phyloP scores from a whole-genome alignment of 164 flowering plant species.

The Annona squamosa region DNA sequence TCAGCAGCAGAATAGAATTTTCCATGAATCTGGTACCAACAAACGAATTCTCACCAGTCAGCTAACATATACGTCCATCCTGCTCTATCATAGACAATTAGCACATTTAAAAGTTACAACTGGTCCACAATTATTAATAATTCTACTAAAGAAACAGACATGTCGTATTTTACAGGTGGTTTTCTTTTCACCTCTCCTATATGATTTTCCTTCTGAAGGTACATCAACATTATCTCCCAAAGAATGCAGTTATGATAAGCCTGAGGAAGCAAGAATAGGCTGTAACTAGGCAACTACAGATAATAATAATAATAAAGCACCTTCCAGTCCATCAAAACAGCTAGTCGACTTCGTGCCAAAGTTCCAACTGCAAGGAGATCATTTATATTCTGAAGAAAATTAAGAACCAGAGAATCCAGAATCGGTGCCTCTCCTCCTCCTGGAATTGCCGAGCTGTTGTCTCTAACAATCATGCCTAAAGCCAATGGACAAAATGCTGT shows the following conservation, averaged over 20 bases:
- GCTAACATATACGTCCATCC: too few relatives aligned
- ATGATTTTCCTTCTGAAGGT: too few relatives aligned
- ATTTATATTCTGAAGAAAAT: conserved; percentile 59
- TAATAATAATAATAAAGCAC: conserved; percentile 24
- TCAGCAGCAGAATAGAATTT: too few relatives aligned
- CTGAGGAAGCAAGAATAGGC: background rate
- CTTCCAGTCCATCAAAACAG: conserved; percentile 84
- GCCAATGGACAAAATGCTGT: conserved; percentile 30
- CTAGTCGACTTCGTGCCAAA: conserved; percentile 60
- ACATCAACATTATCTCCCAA: background rate
- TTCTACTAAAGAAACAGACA: too few relatives aligned
- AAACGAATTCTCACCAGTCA: too few relatives aligned
- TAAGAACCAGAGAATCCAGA: conserved; percentile 46
- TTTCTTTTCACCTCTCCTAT: too few relatives aligned
- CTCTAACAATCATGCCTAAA: conserved; percentile 24
- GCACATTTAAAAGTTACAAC: too few relatives aligned
- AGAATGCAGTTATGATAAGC: background rate
- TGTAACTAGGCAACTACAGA: background rate
- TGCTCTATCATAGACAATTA: too few relatives aligned
- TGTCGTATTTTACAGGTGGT: too few relatives aligned
- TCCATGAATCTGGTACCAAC: too few relatives aligned
- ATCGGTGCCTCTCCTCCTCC: conserved; percentile 22
- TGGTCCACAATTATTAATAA: too few relatives aligned
- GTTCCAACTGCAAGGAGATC: conserved; percentile 43
- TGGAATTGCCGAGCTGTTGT: conserved; percentile 11